Evolutionary conservation across 1,284 basidiomycete species (phyloP).

Genomic region (Leccinum pachyderme): DNA sequence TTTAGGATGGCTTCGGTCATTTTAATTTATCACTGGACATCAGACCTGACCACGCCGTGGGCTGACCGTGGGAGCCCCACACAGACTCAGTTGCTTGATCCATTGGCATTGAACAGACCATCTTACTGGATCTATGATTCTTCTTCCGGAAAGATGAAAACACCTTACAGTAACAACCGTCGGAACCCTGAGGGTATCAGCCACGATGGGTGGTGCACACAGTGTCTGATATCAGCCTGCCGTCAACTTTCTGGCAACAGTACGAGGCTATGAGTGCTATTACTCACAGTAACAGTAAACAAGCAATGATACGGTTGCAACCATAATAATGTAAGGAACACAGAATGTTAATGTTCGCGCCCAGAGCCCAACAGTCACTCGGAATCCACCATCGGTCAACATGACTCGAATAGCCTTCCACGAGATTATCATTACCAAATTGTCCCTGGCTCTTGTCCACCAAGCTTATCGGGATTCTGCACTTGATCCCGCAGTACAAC

Average conservation of each 20-base stretch:
- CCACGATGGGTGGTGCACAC: background rate
- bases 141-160: background rate
- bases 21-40: no score
- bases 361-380: background rate
- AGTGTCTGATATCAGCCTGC: background rate
- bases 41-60: no score
- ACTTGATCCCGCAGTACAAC: background rate
- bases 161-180: background rate
- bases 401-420: background rate
- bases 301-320: background rate
- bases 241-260: background rate
- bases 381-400: background rate
- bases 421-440: no score
- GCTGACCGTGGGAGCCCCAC: no score
- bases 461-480: background rate
- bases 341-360: background rate
- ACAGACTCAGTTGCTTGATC: background rate
- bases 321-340: background rate
- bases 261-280: background rate
- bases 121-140: background rate
- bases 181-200: background rate
- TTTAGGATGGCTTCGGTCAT: no score
- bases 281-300: no score
- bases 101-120: background rate
- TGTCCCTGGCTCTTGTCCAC: background rate